These are phyloP conservation scores for Colletotrichum sp. DNA, from an alignment of 2,329 filamentous ascomycete species.

Conservation along the genomic window DNA sequence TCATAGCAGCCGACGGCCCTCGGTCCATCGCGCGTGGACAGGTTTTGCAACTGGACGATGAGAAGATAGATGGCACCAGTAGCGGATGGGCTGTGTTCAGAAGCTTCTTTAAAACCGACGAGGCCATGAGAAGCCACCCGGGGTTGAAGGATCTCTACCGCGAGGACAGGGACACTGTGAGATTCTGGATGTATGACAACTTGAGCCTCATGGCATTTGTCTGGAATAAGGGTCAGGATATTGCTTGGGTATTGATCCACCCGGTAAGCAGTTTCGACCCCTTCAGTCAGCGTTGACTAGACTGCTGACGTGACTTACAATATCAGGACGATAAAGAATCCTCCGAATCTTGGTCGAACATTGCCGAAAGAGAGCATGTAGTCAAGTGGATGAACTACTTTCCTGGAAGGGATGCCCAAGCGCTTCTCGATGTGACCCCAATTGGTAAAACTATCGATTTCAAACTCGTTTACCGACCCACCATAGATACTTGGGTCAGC, in stretches of 20 bases:
- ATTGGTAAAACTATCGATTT: background rate
- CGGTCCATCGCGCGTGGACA: background rate
- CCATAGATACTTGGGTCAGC: background rate
- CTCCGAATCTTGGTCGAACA: background rate
- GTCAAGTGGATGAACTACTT: slow-evolving; percentile 58
- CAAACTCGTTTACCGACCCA: background rate
- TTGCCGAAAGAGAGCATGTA: slow-evolving; percentile 40
- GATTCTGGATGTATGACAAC: background rate
- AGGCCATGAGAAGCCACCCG: background rate
- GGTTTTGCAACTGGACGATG: background rate
- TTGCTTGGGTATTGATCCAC: background rate
- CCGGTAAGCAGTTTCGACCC: background rate
- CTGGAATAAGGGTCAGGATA: background rate
- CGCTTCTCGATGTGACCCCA: background rate
- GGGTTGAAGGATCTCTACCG: background rate
- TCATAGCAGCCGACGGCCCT: background rate
- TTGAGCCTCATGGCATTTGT: background rate
- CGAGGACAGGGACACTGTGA: background rate
- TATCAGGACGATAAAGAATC: background rate
- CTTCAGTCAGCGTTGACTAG: background rate
- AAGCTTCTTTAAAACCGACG: background rate
- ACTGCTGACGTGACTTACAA: background rate
- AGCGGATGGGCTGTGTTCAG: background rate
- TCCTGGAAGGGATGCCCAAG: slow-evolving; percentile 60
- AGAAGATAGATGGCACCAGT: background rate